A percentile compares a stretch with the other conserved stretches of the same genome.
Conservation (phyloP, 331 rosid species). For the Rhamnella rubrinervis region DNA sequence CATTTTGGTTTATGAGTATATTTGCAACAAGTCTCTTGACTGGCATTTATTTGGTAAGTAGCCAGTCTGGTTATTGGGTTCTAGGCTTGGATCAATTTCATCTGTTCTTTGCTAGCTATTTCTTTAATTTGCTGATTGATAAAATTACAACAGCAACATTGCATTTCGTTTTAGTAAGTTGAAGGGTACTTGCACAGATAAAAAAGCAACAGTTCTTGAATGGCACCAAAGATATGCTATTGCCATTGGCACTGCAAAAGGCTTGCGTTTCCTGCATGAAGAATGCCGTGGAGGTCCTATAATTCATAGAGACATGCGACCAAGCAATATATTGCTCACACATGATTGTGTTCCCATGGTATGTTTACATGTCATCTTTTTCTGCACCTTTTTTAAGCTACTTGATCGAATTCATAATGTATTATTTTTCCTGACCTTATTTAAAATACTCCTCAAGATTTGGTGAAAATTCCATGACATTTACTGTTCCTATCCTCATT, state of each 20-base stretch:
- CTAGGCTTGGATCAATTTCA: no score
- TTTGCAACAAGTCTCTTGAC: slow-evolving; percentile 77
- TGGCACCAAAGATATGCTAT: slow-evolving; percentile 77
- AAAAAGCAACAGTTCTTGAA: slow-evolving; percentile 43
- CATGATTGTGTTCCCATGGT: slow-evolving; percentile 91
- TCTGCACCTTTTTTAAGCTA: background rate
- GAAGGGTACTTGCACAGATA: slow-evolving; percentile 15
- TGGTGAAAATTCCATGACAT: no score
- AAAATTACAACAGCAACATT: background rate
- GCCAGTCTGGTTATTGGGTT: background rate
- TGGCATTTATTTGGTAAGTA: slow-evolving; percentile 54
- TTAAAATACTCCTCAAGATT: no score
- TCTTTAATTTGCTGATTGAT: background rate
- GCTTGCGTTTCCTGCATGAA: slow-evolving; percentile 84
- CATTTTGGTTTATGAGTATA: slow-evolving; percentile 79
- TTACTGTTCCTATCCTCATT: no score
- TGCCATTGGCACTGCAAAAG: slow-evolving; percentile 87
- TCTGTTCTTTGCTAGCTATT: no score
- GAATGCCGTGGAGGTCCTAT: slow-evolving; percentile 92
- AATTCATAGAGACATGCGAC: slow-evolving; percentile 81
- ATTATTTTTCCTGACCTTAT: no score
- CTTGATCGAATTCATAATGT: background rate
- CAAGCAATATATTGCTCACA: slow-evolving; percentile 86
- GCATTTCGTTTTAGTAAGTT: background rate
- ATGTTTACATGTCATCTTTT: slow-evolving; percentile 8